phyloP scores from a whole-genome alignment of 2,329 filamentous ascomycete genomes.

The Alternaria infectoria region DNA sequence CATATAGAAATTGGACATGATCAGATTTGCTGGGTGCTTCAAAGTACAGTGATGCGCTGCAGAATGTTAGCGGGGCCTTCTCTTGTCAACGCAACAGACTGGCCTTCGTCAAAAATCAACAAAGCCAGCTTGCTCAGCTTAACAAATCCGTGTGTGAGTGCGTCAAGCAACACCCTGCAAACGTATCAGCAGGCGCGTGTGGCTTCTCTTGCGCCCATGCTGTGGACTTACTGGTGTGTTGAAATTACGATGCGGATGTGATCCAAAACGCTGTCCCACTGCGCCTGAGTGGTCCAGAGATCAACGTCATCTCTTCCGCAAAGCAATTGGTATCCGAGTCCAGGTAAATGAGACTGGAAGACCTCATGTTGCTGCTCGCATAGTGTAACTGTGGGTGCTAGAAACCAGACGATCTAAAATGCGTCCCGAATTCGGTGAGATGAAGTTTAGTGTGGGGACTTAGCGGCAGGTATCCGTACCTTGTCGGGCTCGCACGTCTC shows the following conservation, averaged over 20 bases:
- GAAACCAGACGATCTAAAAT: constrained; percentile 52
- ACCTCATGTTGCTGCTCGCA: constrained; percentile 53
- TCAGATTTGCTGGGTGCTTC: constrained; percentile 68
- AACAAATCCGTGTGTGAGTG: constrained; percentile 76
- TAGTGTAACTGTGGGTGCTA: constrained; percentile 54
- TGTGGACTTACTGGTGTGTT: constrained; percentile 63
- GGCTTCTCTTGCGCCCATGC: not conserved
- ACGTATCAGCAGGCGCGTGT: not conserved
- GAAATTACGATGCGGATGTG: constrained; percentile 77
- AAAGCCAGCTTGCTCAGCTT: constrained; percentile 67
- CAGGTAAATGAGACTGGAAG: constrained; percentile 47
- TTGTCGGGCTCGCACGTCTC: constrained; percentile 46
- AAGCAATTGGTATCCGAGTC: constrained; percentile 66
- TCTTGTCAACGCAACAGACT: not conserved
- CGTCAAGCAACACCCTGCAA: constrained; percentile 68
- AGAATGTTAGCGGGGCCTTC: constrained; percentile 3
- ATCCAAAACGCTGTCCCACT: constrained; percentile 71
- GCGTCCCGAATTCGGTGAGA: constrained; percentile 5
- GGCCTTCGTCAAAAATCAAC: constrained; percentile 82
- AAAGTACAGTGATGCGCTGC: constrained; percentile 75
- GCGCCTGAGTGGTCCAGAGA: constrained; percentile 69
- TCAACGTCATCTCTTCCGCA: constrained; percentile 73
- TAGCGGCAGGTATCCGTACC: constrained; percentile 28
- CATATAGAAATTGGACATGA: constrained; percentile 78
- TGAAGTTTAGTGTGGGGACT: not conserved